These are phyloP conservation scores for Aspergillus terreus DNA, from an alignment of 2,329 filamentous ascomycete species.

Conservation along the genomic window DNA sequence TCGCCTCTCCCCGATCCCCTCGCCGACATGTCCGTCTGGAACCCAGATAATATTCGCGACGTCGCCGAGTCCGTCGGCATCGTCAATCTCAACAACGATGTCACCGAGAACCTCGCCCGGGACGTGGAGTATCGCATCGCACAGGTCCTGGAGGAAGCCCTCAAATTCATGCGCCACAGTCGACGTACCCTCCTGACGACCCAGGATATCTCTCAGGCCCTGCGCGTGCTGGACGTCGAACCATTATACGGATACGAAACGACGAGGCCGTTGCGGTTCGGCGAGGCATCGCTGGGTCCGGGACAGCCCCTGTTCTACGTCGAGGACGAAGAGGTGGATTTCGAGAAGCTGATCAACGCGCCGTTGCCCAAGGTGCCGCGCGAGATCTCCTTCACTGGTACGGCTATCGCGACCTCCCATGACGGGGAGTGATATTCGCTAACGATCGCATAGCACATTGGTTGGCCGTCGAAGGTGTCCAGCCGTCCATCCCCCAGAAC, in stretches of 20 bases:
- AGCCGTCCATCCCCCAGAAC: constrained; percentile 94
- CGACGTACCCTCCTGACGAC: constrained; percentile 84
- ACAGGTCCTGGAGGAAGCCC: constrained; percentile 86
- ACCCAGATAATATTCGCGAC: constrained; percentile 90
- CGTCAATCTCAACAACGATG: constrained; percentile 73
- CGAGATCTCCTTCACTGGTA: constrained; percentile 88
- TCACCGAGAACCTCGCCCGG: constrained; percentile 80
- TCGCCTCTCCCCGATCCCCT: neutral
- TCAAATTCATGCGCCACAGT: constrained; percentile 93
- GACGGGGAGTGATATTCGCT: constrained; percentile 8
- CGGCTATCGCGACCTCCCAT: neutral
- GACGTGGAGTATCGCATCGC: constrained; percentile 94
- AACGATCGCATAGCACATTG: constrained; percentile 67
- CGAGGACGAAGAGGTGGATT: constrained; percentile 97
- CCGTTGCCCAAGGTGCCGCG: constrained; percentile 90
- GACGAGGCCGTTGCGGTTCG: constrained; percentile 81
- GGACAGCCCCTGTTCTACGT: constrained; percentile 96
- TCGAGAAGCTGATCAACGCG: constrained; percentile 97
- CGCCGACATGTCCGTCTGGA: constrained; percentile 70
- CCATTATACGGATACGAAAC: constrained; percentile 96
- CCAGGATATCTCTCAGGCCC: constrained; percentile 81
- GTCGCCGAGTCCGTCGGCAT: constrained; percentile 96
- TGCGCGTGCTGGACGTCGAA: constrained; percentile 85
- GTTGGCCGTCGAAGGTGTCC: constrained; percentile 95
- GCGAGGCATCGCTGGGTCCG: constrained; percentile 87